Percentiles rank a stretch among this genome's conserved stretches.
These are phyloP conservation scores for Dimocarpus longan DNA, from an alignment of 345 rosid species.

Conservation along the genomic window DNA sequence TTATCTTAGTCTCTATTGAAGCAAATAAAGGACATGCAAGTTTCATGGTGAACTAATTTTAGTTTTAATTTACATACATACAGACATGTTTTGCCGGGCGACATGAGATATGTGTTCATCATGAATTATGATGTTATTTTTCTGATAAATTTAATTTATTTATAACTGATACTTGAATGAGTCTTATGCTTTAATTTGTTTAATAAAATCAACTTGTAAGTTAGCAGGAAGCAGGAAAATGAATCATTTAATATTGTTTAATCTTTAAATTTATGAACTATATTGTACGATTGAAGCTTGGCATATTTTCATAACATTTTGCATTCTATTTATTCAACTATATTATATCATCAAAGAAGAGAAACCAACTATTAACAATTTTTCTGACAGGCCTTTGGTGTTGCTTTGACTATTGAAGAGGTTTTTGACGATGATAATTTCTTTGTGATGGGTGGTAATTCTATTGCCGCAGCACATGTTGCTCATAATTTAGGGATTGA, in stretches of 20 bases:
- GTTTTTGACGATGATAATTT: conserved; percentile 76
- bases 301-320: background rate
- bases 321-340: background rate
- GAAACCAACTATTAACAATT: conserved; percentile 6
- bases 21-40: background rate
- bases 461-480: conserved; percentile 85
- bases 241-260: background rate
- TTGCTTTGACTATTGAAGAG: conserved; percentile 67
- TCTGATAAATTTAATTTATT: background rate
- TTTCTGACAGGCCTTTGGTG: conserved; percentile 69
- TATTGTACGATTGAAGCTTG: background rate
- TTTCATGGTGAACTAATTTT: background rate
- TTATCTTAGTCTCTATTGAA: background rate
- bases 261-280: background rate
- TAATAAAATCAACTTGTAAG: background rate
- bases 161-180: background rate
- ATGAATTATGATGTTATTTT: background rate
- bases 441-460: conserved; percentile 87
- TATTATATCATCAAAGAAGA: background rate
- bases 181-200: background rate
- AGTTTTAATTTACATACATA: no score
- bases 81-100: background rate
- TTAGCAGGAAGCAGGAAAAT: background rate
- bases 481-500: conserved; percentile 76
- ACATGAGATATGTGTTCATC: background rate